Base-by-base conservation (phyloP, 2,329 filamentous ascomycete genomes). In the Fusarium albosuccineum region DNA sequence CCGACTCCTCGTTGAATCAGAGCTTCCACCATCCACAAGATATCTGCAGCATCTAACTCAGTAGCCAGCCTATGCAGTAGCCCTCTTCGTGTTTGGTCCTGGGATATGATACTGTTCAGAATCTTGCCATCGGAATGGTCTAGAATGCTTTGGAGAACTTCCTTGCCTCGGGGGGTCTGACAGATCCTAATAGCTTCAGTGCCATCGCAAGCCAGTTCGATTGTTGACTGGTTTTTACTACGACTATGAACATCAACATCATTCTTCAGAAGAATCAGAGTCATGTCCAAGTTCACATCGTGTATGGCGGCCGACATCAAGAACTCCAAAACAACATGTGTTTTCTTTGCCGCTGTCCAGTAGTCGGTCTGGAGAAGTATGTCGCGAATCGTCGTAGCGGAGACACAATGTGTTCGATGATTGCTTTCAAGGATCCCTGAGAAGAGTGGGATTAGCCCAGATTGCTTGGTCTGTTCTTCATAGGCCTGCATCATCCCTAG, bases 1-100 rank as follows among this genome's bases (percentile, higher is more conserved):
- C 59, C 34, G 2, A 50, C 4, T 2, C 62, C 62, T 17, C 16
- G 11, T 10, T 22, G n/a, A 2, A 62, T 37, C 16, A 65, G 49
- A 3, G 26, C 49, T n/a, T 65, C 29, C 5, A 11, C 9, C 9
- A 62, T 11, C 62, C 59, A 65, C 3, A 40, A 1, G 1, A 51
- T 37, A 0, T 30, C 4, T 0, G 1, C 11, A 2, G 26, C 26
- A 10, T 41, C 17, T 6, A 30, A 27, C 1, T 8, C 5, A 2
- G 49, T 52, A 0, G 59, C 54, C 13, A 50, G 22, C 0, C 42
- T 41, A 29, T 65, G 59, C 1, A 62, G 26, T 2, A 57, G 54
- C 5, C 46, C 11, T 0, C 17, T 22, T 1, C 2, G 0, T 30
- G 5, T 4, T 10, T 6, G 0, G 2, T 7, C n/a, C 13, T 33